Percentiles rank a stretch among this genome's conserved stretches.
Evolutionary conservation across 352 stramenopile species (phyloP).

Genomic region (Globisporangium echinulatum): DNA sequence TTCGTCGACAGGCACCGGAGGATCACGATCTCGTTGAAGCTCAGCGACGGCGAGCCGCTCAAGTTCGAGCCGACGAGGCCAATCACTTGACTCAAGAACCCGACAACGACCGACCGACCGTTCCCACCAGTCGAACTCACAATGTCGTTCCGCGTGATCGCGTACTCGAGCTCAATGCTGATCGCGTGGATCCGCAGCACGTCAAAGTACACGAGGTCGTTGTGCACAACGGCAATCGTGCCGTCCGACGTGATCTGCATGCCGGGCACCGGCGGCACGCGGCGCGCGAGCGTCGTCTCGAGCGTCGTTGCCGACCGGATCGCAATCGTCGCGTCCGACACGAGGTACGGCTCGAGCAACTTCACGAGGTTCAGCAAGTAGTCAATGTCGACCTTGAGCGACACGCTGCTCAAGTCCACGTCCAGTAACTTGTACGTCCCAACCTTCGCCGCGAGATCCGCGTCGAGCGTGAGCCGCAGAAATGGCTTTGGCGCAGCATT

Average conservation of each 20-base stretch:
- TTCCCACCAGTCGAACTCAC: slow-evolving; percentile 47
- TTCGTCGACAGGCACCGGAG: slow-evolving; percentile 81
- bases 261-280: slow-evolving; percentile 55
- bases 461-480: slow-evolving; percentile 67
- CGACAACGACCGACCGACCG: slow-evolving; percentile 73
- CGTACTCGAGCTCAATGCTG: slow-evolving; percentile 73
- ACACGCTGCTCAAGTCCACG: slow-evolving; percentile 60
- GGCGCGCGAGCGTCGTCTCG: slow-evolving; percentile 47
- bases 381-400: slow-evolving; percentile 81
- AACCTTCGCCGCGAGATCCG: slow-evolving; percentile 65
- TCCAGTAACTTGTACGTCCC: slow-evolving; percentile 80
- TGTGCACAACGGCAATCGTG: slow-evolving; percentile 36
- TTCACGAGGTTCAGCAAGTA: slow-evolving; percentile 80
- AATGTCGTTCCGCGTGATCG: slow-evolving; percentile 82
- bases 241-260: slow-evolving; percentile 50
- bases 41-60: slow-evolving; percentile 75
- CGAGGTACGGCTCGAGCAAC: slow-evolving; percentile 71
- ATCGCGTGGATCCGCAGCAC: slow-evolving; percentile 67
- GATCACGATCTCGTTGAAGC: slow-evolving; percentile 83
- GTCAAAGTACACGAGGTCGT: slow-evolving; percentile 81
- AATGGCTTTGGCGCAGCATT: slow-evolving; percentile 49
- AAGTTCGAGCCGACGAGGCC: slow-evolving; percentile 81
- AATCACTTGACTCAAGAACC: slow-evolving; percentile 74
- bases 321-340: slow-evolving; percentile 59
- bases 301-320: slow-evolving; percentile 52